phyloP scores from a whole-genome alignment of 306 rosid genomes.

The Casuarina equisetifolia region DNA sequence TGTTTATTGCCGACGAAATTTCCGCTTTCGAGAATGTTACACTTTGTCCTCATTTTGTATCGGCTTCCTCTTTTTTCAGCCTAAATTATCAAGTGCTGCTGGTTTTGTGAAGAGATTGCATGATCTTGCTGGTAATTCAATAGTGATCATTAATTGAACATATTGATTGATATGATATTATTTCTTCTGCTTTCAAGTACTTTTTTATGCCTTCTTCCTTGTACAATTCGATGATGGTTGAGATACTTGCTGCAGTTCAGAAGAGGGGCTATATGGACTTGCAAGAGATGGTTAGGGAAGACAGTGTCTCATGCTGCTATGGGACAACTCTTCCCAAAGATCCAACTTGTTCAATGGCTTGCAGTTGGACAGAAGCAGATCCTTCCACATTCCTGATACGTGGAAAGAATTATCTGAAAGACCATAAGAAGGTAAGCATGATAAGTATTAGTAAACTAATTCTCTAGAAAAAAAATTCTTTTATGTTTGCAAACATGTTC shows the following conservation, averaged over 20 bases:
- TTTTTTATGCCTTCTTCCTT: not conserved
- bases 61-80: constrained; percentile 10
- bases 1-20: not conserved
- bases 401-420: constrained; percentile 63
- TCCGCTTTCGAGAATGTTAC: not conserved
- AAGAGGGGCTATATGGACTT: constrained; percentile 76
- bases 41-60: constrained; percentile 25
- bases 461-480: not conserved
- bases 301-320: constrained; percentile 37
- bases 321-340: constrained; percentile 77
- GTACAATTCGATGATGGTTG: constrained; percentile 19
- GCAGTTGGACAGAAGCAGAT: constrained; percentile 71
- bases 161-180: not conserved
- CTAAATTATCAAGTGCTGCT: constrained; percentile 44
- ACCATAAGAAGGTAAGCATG: constrained; percentile 56
- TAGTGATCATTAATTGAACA: constrained; percentile 8
- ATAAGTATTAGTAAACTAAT: not conserved
- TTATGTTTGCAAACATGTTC: not conserved
- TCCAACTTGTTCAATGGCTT: constrained; percentile 51
- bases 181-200: not conserved
- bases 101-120: constrained; percentile 59
- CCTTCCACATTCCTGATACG: constrained; percentile 80
- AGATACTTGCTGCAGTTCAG: constrained; percentile 52
- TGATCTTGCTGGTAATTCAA: constrained; percentile 54
- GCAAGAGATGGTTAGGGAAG: constrained; percentile 55